Base-by-base conservation (phyloP, 257 asterid species). In the Phtheirospermum japonicum region DNA sequence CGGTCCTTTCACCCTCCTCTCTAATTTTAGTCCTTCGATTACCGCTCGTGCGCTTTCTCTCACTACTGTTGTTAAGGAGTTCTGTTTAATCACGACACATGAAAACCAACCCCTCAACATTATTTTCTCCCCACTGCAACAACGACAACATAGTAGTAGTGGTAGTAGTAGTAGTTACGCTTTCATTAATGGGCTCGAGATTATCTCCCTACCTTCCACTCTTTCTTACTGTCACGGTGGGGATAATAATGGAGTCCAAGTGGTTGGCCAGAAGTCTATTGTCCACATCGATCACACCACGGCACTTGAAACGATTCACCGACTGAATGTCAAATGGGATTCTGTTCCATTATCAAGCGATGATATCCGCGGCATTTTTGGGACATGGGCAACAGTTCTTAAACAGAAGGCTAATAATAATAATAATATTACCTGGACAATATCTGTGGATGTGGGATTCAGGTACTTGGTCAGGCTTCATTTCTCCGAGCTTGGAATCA, bases 391-490 rank as follows among this genome's bases (percentile, higher is more conserved):
- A 59, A 46, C 75, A 60, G 11, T 62, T 75, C 26, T 70, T 30
- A 28, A 61, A 61, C n/a, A 50, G 65, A 48, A 71, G 57, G 69
- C 45, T 49, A 26, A 50, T n/a, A 30, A n/a, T 9, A 6, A n/a
- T 32, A 31, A 31, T 30, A 66, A 62, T 30, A 63, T 71, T 32
- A 72, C 71, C 10, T 80, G 80, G 82, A 64, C 53, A 57, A 65
- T 74, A 62, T 67, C 80, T 37, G 82, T 82, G 65, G 82, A 82
- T 74, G 79, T 77, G 68, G 93, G 93, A 45, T 85, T 84, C 61
- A 71, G 83, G 57, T 82, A 84, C 57, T 69, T 81, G 82, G 77
- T 84, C 0, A 79, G 92, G 76, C 75, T 85, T 66, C 85, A 85
- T 72, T 79, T 85, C 76, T 55, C 54, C 26, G 75, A 62, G 50